Evolutionary conservation across 1,139 yeast genomes (phyloP), one percentile per base, ranked within the genome.

Genomic region (Suhomyces maxii): DNA sequence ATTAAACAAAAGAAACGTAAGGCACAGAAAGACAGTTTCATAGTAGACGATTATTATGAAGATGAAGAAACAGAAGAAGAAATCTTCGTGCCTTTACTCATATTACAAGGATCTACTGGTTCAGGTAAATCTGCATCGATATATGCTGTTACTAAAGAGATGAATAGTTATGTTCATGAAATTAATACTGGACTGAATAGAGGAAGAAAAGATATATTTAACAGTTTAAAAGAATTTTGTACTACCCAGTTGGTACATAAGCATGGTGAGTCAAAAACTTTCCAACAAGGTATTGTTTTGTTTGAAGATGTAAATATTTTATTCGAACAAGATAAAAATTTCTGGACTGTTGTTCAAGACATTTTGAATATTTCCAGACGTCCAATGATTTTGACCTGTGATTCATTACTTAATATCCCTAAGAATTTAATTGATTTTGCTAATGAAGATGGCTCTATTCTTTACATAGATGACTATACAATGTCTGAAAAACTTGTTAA

Each of bases 241-340:
- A 91, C 96, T 3, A 86, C 96, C 0, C 93, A 89, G 50, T 69
- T 87, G 42, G 93, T 93, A 0, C 89, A 86, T 58, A 56, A 60
- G 37, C 58, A 56, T 38, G 51, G 46, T 14, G 68, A 61, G 33
- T 64, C 61, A 7, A 62, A 66, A 41, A 66, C 69, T 45, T 79
- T 76, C 42, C 84, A 81, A 50, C 77, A 81, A 46, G 90, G 93
- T 6, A 68, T 90, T 8, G 83, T 93, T 3, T 65, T 93, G 34
- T 73, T 93, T 45, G 97, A 91, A 57, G 97, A 93, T 56, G 91
- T 88, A 26, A 97, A 93, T 62, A 71, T 89, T 11, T 64, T 91
- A 28, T 89, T 86, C 57, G 93, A 86, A 49, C 87, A 83, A 41
- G 97, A 90, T 55, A 79, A 77, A 53, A 82, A 83, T 1, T 91